These are phyloP conservation scores for Acrocalymma vagum DNA, from an alignment of 2,329 filamentous ascomycete genomes.

Conservation along the genomic window DNA sequence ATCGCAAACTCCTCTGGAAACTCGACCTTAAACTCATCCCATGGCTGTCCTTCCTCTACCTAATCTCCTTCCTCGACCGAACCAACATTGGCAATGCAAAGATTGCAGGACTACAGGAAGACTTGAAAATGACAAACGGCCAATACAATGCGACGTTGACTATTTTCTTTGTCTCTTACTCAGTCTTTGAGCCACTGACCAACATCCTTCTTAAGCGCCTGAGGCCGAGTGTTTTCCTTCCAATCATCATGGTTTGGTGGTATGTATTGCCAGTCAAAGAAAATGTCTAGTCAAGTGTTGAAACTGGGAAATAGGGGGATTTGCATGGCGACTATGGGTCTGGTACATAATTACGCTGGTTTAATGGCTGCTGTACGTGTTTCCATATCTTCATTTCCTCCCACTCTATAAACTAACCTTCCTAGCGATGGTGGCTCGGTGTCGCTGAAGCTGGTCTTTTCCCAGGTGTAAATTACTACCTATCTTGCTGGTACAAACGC, in stretches of 20 bases:
- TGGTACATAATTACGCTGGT: constrained; percentile 69
- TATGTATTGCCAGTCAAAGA: constrained; percentile 4
- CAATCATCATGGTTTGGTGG: constrained; percentile 74
- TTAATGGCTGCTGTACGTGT: constrained; percentile 65
- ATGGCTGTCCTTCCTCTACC: constrained; percentile 75
- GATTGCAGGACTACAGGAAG: constrained; percentile 64
- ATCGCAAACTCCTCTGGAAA: constrained; percentile 68
- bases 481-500: constrained; percentile 85
- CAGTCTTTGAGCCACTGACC: constrained; percentile 78
- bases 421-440: constrained; percentile 68
- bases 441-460: constrained; percentile 76
- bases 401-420: constrained; percentile 1
- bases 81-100: constrained; percentile 83
- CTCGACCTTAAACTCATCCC: constrained; percentile 70
- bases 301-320: constrained; percentile 65
- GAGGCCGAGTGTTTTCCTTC: constrained; percentile 80
- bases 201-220: constrained; percentile 82
- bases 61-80: constrained; percentile 74
- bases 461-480: constrained; percentile 75
- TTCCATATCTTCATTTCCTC: not conserved
- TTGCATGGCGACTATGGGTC: constrained; percentile 74
- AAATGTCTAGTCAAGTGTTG: not conserved
- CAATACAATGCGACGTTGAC: constrained; percentile 80
- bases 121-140: constrained; percentile 68
- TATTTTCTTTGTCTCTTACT: constrained; percentile 88